Percentiles rank a stretch among this genome's conserved stretches.
phyloP scores from a whole-genome alignment of 2,329 filamentous ascomycete genomes.

The Neofusicoccum kwambonambiense region DNA sequence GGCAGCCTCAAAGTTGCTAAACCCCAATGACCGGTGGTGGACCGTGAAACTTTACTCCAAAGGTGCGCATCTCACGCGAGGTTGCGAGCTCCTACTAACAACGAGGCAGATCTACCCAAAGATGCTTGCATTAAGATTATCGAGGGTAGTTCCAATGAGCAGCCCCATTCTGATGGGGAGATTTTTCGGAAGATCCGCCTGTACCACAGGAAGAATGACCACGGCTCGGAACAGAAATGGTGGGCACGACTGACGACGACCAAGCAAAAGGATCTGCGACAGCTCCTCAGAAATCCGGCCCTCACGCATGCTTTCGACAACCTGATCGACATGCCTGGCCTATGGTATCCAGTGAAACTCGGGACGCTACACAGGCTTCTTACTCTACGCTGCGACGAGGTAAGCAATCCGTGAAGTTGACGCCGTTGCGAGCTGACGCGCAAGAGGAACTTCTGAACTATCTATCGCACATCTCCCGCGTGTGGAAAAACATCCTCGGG shows the following conservation, averaged over 20 bases:
- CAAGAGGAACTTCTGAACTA: conserved; percentile 19
- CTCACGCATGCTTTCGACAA: conserved; percentile 22
- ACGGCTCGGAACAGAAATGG: conserved; percentile 21
- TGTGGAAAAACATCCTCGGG: conserved; percentile 7
- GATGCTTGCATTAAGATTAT: conserved; percentile 18
- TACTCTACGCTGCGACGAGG: conserved; percentile 24
- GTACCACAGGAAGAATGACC: conserved; percentile 20
- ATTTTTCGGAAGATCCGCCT: conserved; percentile 26
- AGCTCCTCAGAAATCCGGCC: conserved; percentile 21
- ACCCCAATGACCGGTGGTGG: conserved; percentile 27
- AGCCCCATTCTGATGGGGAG: conserved; percentile 23
- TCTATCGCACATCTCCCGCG: conserved; percentile 14
- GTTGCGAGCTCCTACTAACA: too few species aligned
- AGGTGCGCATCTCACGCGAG: conserved; percentile 18
- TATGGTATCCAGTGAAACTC: conserved; percentile 25
- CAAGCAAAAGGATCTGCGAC: conserved; percentile 24
- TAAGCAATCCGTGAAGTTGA: neutral
- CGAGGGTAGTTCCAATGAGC: conserved; percentile 22
- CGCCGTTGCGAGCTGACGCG: neutral
- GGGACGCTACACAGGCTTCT: conserved; percentile 24
- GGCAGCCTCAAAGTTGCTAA: conserved; percentile 21
- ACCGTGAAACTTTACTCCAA: conserved; percentile 23
- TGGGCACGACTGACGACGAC: conserved; percentile 21
- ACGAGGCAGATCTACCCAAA: neutral
- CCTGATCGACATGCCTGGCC: conserved; percentile 24